Evolutionary conservation across 139 green algal genomes (phyloP).

Genomic region (Pycnococcus provasolii): DNA sequence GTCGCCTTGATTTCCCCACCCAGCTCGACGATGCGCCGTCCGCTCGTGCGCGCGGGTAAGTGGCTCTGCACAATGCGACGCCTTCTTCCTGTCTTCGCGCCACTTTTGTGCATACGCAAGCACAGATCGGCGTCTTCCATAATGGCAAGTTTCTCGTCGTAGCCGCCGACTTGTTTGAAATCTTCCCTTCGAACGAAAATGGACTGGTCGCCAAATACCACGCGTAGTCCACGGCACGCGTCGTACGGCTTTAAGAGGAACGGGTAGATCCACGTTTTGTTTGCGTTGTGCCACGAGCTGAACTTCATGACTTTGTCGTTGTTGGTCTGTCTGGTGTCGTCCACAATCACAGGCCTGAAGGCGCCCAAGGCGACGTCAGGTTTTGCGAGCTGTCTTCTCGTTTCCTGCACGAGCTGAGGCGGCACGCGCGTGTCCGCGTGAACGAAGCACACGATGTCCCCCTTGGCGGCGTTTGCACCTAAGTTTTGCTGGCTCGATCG

Average conservation of each 20-base stretch:
- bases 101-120: slow-evolving; percentile 20
- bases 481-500: slow-evolving; percentile 32
- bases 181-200: slow-evolving; percentile 18
- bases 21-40: slow-evolving; percentile 6
- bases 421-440: slow-evolving; percentile 30
- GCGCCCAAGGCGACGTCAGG: slow-evolving; percentile 5
- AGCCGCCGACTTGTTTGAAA: slow-evolving; percentile 18
- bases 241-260: too few species aligned
- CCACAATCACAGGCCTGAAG: slow-evolving; percentile 12
- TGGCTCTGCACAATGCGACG: too few species aligned
- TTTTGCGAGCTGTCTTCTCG: neutral
- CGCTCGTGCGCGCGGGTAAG: neutral
- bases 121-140: slow-evolving; percentile 33
- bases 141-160: slow-evolving; percentile 20
- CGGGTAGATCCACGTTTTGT: too few species aligned
- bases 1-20: slow-evolving; percentile 18
- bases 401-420: slow-evolving; percentile 1
- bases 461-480: slow-evolving; percentile 22
- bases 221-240: neutral
- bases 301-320: too few species aligned
- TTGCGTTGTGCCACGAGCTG: too few species aligned
- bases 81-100: too few species aligned
- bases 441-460: slow-evolving; percentile 34
- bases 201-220: slow-evolving; percentile 22
- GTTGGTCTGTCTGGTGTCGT: too few species aligned